Evolutionary conservation across 352 stramenopile species (phyloP), one percentile per base, ranked within the genome.

Genomic region (Phytophthora pistaciae): DNA sequence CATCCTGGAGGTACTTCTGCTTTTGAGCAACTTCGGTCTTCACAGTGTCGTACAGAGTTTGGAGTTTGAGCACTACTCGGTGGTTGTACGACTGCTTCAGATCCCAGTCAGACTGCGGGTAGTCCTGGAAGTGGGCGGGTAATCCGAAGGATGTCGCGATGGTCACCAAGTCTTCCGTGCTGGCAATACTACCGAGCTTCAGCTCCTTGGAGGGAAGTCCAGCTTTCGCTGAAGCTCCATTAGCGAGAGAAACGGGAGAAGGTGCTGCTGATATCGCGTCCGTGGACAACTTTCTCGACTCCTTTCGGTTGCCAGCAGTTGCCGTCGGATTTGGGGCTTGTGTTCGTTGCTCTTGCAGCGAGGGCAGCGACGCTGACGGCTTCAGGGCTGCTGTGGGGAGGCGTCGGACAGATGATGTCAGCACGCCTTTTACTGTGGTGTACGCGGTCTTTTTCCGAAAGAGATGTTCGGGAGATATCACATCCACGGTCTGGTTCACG

Each of bases 81-180:
- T 92, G 80, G 48, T 93, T 94, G 74, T 93, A 93, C 18, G 88
- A 91, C 59, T 89, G 80, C 29, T 88, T 88, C 11, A 94, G 52
- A 36, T 93, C 85, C 83, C 84, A 94, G 56, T 95, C 89, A 13
- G 78, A 85, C 62, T 95, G 87, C 13, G 85, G 79, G 57, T 94
- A 92, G 54, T 96, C 89, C 60, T 96, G 85, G 46, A 90, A 88
- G 56, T 93, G 86, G 1, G 87, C 85, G 0, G 84, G 80, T 3
- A 95, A 60, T 0, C 88, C 84, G 62, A 92, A 92, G 7, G 83
- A 82, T 5, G 77, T 87, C 2, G 80, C 72, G 2, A 82, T 40
- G 14, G 68, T 77, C 3, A 69, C 70, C 44, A 57, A 60, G 21
- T 74, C 74, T 3, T 68, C 60, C 6, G 57, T 52, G n/a, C 40